A percentile compares a stretch with the other conserved stretches of the same genome.
phyloP scores from a whole-genome alignment of 1,139 yeast species.

The Geotrichum europaeum region DNA sequence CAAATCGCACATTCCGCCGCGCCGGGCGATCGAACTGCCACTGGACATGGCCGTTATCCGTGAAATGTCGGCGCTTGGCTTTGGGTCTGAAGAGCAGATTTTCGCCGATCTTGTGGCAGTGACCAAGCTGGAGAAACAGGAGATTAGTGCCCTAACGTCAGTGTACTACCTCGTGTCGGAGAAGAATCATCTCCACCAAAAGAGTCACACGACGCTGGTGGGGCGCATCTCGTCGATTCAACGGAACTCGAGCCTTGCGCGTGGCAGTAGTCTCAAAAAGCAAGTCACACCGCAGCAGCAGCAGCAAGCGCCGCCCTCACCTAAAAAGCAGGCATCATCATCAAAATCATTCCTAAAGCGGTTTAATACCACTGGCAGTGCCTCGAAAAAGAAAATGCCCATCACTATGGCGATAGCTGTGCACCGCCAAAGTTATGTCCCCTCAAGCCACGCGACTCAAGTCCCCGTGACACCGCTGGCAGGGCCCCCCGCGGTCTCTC shows the following conservation, averaged over 20 bases:
- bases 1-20: constrained; percentile 63
- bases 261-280: background rate
- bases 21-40: constrained; percentile 70
- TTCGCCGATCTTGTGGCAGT: constrained; percentile 46
- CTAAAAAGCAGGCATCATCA: background rate
- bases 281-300: background rate
- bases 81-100: constrained; percentile 60
- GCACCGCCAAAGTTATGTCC: background rate
- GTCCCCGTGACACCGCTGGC: background rate
- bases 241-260: background rate
- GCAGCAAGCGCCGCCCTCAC: background rate
- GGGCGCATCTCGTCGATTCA: background rate
- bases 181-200: constrained; percentile 62
- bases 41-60: constrained; percentile 63
- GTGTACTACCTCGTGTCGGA: constrained; percentile 82
- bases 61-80: constrained; percentile 73
- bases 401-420: background rate
- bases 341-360: background rate
- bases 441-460: background rate
- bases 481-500: background rate
- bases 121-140: background rate
- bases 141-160: constrained; percentile 51
- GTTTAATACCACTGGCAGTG: background rate
- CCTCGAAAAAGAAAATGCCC: background rate
- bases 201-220: background rate